Evolutionary conservation across 768 basidiomycete species (phyloP).

Genomic region (Serendipita sp.): DNA sequence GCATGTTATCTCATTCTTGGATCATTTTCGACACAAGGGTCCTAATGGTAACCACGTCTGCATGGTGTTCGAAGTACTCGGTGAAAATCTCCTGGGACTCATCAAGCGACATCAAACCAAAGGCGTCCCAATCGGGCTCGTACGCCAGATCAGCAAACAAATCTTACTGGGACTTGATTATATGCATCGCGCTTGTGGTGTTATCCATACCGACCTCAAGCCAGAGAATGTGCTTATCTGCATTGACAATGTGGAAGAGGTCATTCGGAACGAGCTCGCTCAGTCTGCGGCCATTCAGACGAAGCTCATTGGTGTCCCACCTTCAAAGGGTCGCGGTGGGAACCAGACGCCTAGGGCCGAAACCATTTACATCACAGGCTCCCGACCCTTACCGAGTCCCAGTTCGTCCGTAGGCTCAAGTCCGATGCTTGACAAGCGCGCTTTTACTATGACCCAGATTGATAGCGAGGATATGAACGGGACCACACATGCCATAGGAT

Average conservation of each 20-base stretch:
- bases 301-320: constrained; percentile 83
- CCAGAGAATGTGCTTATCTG: constrained; percentile 95
- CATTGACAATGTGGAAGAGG: constrained; percentile 90
- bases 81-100: constrained; percentile 87
- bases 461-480: constrained; percentile 21
- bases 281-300: constrained; percentile 32
- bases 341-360: constrained; percentile 90
- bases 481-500: constrained; percentile 21
- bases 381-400: constrained; percentile 74
- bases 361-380: constrained; percentile 72
- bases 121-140: constrained; percentile 83
- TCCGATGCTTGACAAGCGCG: constrained; percentile 72
- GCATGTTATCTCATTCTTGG: constrained; percentile 94
- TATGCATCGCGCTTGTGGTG: constrained; percentile 92
- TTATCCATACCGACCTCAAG: constrained; percentile 90
- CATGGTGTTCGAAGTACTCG: constrained; percentile 98
- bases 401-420: constrained; percentile 55
- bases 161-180: constrained; percentile 91
- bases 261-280: constrained; percentile 72
- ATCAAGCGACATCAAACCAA: constrained; percentile 98
- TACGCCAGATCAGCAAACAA: constrained; percentile 94
- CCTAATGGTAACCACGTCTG: constrained; percentile 96
- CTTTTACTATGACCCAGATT: constrained; percentile 87
- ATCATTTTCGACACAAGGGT: constrained; percentile 93
- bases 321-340: constrained; percentile 81